Percentiles rank a stretch among this genome's conserved stretches.
Conservation (phyloP, 495 filamentous ascomycete genomes). For the Stereocaulon alpinum region DNA sequence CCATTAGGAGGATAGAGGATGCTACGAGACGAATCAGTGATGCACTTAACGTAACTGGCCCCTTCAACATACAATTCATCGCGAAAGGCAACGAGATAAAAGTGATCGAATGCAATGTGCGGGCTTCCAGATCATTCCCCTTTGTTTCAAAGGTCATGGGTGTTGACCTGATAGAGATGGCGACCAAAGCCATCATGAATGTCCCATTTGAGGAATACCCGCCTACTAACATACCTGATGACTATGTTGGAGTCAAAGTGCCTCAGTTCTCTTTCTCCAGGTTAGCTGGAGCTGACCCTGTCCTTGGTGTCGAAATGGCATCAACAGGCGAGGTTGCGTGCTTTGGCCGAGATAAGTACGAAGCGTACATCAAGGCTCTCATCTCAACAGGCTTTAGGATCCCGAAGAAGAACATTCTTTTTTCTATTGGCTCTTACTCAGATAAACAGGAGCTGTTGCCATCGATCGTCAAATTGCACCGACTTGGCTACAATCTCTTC, state of each 20-base stretch:
- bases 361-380: conserved; percentile 92
- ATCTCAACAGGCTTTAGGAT: conserved; percentile 93
- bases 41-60: conserved; percentile 91
- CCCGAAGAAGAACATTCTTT: conserved; percentile 87
- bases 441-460: conserved; percentile 96
- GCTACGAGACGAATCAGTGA: conserved; percentile 91
- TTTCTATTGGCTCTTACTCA: conserved; percentile 95
- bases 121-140: conserved; percentile 91
- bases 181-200: conserved; percentile 92
- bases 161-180: conserved; percentile 96
- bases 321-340: conserved; percentile 97
- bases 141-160: conserved; percentile 99
- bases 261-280: conserved; percentile 98
- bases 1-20: conserved; percentile 82
- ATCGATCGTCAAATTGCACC: conserved; percentile 75
- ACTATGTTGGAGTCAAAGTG: conserved; percentile 94
- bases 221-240: conserved; percentile 55
- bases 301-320: conserved; percentile 97
- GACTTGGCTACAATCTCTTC: conserved; percentile 87
- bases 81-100: conserved; percentile 99
- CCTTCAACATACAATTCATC: conserved; percentile 99
- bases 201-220: conserved; percentile 76
- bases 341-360: conserved; percentile 91
- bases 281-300: conserved; percentile 89
- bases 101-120: conserved; percentile 98